Base-by-base conservation (phyloP, 805 yeast species). In the Kodamaea leandrae region DNA sequence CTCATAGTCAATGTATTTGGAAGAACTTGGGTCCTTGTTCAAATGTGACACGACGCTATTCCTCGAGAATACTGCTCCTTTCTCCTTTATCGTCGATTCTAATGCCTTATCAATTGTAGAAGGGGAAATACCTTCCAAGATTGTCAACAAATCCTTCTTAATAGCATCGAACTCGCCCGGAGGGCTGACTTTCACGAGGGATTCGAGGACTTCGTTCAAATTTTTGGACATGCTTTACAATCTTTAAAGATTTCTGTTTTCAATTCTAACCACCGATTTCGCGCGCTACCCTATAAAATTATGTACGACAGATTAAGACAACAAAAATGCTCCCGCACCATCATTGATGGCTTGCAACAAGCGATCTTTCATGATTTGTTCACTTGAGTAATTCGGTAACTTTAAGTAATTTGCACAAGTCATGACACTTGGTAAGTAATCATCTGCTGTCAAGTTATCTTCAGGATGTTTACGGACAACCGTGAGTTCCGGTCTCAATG, bases 351-450 rank as follows among this genome's bases (percentile, higher is more conserved):
- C 97, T 45, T 78, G 83, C 9, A 62, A 37, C 6, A 93, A 62
- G 39, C 84, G 69, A 23, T 68, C 57, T 37, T 60, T 66, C 82
- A 93, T 73, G 1, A 86, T 61, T 13, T 71, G 80, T 44, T 72
- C 74, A 25, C 76, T 66, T 3, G 87, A 74, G 57, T 91, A 93
- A 47, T 84, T 77, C 4, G 99, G 98, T 15, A 93, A 66, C 59
- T 91, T 91, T 50, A 91, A 71, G 57, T 91, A 93, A 58, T 91
- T 91, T 3, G 95, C 97, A 68, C 99, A 91, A 0, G 99, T 91
- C 99, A 91, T 91, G 2, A 93, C 99, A 63, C 96, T 87, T 2
- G 99, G 98, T 42, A 93, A 69, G 55, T 83, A 89, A 46, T 82
- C 88, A 60, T 91, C 96, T 4, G 86, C 75, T 9, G 65, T 61